These are phyloP conservation scores for Erodium maritimum DNA, from an alignment of 345 rosid genomes.

Conservation along the genomic window DNA sequence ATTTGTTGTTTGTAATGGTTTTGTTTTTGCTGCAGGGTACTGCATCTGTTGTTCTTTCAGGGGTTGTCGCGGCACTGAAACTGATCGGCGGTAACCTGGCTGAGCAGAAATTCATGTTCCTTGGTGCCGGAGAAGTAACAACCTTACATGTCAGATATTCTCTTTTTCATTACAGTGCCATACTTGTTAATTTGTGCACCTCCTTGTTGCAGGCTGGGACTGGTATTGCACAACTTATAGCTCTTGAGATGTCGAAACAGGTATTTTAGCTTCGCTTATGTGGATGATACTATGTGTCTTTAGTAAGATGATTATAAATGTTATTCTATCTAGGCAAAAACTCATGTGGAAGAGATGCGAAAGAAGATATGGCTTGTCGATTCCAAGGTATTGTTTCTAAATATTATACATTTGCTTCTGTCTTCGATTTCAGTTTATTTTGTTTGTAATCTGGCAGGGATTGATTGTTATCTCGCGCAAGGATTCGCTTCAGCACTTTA, in stretches of 20 bases:
- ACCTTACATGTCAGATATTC: background rate
- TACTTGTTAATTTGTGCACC: background rate
- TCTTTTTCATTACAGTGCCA: background rate
- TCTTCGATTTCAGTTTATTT: too few relatives aligned
- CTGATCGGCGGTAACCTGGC: slow-evolving; percentile 50
- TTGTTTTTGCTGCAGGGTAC: slow-evolving; percentile 52
- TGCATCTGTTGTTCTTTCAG: slow-evolving; percentile 87
- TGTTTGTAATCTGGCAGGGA: slow-evolving; percentile 56
- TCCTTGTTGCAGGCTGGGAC: slow-evolving; percentile 72
- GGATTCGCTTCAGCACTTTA: slow-evolving; percentile 77
- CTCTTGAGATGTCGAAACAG: slow-evolving; percentile 83
- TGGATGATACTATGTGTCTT: background rate
- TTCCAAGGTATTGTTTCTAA: slow-evolving; percentile 51
- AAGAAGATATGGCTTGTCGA: slow-evolving; percentile 92
- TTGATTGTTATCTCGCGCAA: slow-evolving; percentile 68
- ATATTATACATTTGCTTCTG: too few relatives aligned
- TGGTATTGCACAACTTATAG: slow-evolving; percentile 87
- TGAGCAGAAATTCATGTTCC: slow-evolving; percentile 75
- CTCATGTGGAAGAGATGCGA: slow-evolving; percentile 59
- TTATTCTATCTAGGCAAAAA: slow-evolving; percentile 36
- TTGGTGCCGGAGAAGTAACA: slow-evolving; percentile 93
- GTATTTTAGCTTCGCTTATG: slow-evolving; percentile 28
- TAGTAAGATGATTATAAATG: too few relatives aligned
- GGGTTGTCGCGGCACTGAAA: slow-evolving; percentile 68
- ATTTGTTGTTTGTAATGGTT: background rate